Base-by-base conservation (phyloP, 2,329 filamentous ascomycete genomes). In the Talaromyces sp. region DNA sequence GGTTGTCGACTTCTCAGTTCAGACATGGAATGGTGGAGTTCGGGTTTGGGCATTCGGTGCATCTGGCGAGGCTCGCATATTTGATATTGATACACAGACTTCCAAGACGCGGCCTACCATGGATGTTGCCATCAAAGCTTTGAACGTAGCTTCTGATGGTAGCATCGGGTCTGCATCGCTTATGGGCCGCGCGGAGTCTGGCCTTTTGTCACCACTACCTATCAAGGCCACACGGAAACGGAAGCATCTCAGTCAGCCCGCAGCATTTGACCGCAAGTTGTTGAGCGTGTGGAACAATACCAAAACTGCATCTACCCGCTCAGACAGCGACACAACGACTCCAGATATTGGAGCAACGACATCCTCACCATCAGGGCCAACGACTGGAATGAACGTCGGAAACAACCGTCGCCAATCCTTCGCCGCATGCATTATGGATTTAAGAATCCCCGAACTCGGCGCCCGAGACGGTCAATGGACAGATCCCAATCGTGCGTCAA, bases 1-100 rank as follows among this genome's bases (percentile, higher is more conserved):
- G 7, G 64, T 82, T 2, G 79, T 80, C 22, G 81, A 83, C 61
- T 62, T 85, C 9, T 75, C 79, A 0, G 66, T 84, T 13, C 65
- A 80, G 72, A 61, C 72, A 62, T 51, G 73, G 64, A 31, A 65
- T 50, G 72, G 72, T 1, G 72, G 76, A 19, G 72, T 82, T 31
- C 71, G 75, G 0, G 70, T 84, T n/a, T 84, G 81, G 79, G 80
- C 77, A 0, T 82, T 84, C 62, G 70, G 73, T 15, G 69, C 70
- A 1, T 65, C 74, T 36, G 78, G 78, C 0, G 67, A 74, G 59
- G 78, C 78, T 2, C 74, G 68, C 5, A 73, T 76, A 6, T 81
- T 80, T 72, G 75, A 79, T 54, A 66, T 83, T 5, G 73, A 76
- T 58, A 72, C 67, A 0, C 63, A 63, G 46, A 65, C 66, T 0